Conservation (phyloP, 495 filamentous ascomycete genomes). For the Chlorociboria aeruginascens region DNA sequence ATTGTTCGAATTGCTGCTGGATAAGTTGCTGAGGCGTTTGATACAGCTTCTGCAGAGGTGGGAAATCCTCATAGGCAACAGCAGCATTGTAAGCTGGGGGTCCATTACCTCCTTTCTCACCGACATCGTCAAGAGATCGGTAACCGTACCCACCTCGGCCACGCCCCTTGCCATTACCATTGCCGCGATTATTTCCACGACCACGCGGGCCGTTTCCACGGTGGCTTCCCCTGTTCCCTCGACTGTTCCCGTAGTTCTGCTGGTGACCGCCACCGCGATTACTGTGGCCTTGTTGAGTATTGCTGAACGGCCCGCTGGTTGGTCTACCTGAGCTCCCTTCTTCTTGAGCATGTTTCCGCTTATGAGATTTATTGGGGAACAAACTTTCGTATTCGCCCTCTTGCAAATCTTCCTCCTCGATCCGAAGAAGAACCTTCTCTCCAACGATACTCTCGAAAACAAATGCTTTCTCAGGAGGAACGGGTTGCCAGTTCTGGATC, state of each 20-base stretch:
- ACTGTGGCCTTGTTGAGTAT: slow-evolving; percentile 20
- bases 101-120: slow-evolving; percentile 26
- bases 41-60: slow-evolving; percentile 20
- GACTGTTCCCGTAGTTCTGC: slow-evolving; percentile 31
- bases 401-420: slow-evolving; percentile 54
- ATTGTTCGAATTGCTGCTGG: slow-evolving; percentile 17
- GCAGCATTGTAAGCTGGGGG: slow-evolving; percentile 17
- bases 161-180: slow-evolving; percentile 32
- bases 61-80: slow-evolving; percentile 22
- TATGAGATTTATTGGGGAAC: slow-evolving; percentile 42
- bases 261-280: slow-evolving; percentile 27
- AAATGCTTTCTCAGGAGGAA: slow-evolving; percentile 51
- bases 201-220: slow-evolving; percentile 18
- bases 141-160: slow-evolving; percentile 33
- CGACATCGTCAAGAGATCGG: slow-evolving; percentile 33
- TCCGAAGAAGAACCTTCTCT: slow-evolving; percentile 70
- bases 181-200: slow-evolving; percentile 20
- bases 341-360: slow-evolving; percentile 41
- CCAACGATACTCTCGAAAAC: slow-evolving; percentile 70
- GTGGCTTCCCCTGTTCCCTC: slow-evolving; percentile 28
- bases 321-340: slow-evolving; percentile 25
- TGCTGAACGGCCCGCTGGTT: slow-evolving; percentile 18
- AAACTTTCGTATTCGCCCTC: slow-evolving; percentile 48
- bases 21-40: slow-evolving; percentile 19
- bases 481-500: slow-evolving; percentile 76